Conservation (phyloP, 352 stramenopile genomes). For the Aphanomyces euteiches region DNA sequence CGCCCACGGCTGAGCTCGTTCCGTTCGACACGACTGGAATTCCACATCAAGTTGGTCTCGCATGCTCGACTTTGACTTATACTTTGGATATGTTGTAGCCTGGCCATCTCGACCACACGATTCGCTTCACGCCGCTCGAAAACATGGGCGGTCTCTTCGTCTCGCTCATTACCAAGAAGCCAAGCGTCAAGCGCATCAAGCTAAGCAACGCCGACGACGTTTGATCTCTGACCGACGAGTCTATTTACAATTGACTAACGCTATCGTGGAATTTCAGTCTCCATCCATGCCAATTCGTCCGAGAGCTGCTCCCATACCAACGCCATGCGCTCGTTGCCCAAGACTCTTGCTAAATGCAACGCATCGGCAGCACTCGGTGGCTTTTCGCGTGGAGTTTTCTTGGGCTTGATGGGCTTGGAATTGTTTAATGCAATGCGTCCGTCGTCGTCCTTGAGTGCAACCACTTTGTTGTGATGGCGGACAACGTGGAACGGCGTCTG, state of each 20-base stretch:
- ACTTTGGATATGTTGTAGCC: constrained; percentile 34
- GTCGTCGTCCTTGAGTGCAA: background rate
- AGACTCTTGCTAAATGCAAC: constrained; percentile 1
- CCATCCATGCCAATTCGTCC: constrained; percentile 11
- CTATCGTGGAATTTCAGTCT: background rate
- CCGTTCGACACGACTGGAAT: constrained; percentile 38
- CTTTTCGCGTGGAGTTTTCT: background rate
- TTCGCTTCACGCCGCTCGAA: constrained; percentile 69
- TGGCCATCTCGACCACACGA: constrained; percentile 45
- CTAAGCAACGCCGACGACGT: background rate
- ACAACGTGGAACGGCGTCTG: constrained; percentile 6
- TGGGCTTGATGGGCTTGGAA: background rate
- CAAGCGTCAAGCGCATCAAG: constrained; percentile 12
- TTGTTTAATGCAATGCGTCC: background rate
- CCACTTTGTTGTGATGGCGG: constrained; percentile 15
- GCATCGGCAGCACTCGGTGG: background rate
- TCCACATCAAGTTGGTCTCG: constrained; percentile 34
- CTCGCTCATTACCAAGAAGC: constrained; percentile 32
- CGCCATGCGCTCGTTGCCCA: constrained; percentile 15
- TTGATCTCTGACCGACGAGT: background rate
- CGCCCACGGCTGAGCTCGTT: constrained; percentile 39
- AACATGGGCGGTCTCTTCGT: constrained; percentile 74
- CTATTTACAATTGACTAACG: background rate
- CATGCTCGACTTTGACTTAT: constrained; percentile 33
- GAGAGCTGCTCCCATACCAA: constrained; percentile 1